Base-by-base conservation (phyloP, 257 asterid genomes). In the Nicotiana otophora region DNA sequence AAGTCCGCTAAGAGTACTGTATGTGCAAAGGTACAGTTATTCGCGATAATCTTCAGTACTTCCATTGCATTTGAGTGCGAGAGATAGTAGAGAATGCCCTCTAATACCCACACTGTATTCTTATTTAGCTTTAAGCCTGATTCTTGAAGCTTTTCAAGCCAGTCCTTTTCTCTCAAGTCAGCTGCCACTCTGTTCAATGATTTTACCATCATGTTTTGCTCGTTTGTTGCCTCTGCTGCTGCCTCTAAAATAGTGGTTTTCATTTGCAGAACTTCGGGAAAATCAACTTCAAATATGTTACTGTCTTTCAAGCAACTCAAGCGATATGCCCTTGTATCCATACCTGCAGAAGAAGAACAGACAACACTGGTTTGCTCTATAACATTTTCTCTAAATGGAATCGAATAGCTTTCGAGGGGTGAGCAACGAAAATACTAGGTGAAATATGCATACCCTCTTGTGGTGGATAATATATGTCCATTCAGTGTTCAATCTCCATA, bases 311-410 rank as follows among this genome's bases (percentile, higher is more conserved):
- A 87, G 95, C 97, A 94, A 85, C 92, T 88, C 61, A 95, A 90
- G 16, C 99, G 96, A 77, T 92, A 93, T 17, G 97, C 93, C 85
- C 99, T 90, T 81, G 97, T 92, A 85, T 95, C 99, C 98, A 94
- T 94, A 68, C 99, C 99, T 94, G 96, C 92, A 86, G 85, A 88
- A 80, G 82, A 84, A 48, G 81, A 39, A 66, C 30, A 84, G 79
- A 81, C 31, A 53, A 83, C 81, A 67, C 82, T 28, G 46, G 80
- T 75, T 75, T 51, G 26, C 80, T 15, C 63, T 75, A 12, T 26
- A 51, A 51, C 63, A 75, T 15, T 75, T 74, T 51, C 28, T 0
- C 63, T 75, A 7, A 51, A 72, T 23, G 79, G 20, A 72, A 72
- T 72, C 34, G 33, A 72, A 2, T 23, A 6, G 8, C 61, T 72